Evolutionary conservation across 2,329 filamentous ascomycete genomes (phyloP), one percentile per base, ranked within the genome.

Genomic region (Aspergillus sclerotialis): DNA sequence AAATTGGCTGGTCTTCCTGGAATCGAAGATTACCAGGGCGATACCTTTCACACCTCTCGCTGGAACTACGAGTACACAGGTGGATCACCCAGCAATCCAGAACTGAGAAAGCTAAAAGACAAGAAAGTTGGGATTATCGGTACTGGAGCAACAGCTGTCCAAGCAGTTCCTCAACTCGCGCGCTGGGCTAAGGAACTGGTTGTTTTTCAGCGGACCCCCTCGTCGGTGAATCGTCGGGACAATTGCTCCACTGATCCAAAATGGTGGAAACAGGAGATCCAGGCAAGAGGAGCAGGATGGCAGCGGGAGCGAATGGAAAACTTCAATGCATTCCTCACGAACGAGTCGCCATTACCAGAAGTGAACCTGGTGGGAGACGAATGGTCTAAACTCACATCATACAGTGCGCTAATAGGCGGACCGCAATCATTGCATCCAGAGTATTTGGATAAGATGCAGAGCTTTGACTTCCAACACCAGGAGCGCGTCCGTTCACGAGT

Each of bases 401-500:
- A 35, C 24, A 35, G 32, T 13, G 37, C 28, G 8, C n/a, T 48
- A 6, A 25, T 39, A n/a, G 45, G 44, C 53, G 33, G 41, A 36
- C 37, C 44, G 32, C 27, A 32, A 25, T 29, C 35, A 25, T 32
- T 35, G 25, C 35, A 52, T 5, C 42, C 47, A 2, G 44, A 55
- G 36, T 57, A 64, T 3, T 52, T 50, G 4, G 28, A 40, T 3
- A 19, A 25, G 15, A 38, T 49, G 26, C 31, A 43, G 21, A 24
- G 33, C 8, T 29, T 63, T 1, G 75, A 78, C 42, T 42, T 61
- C 1, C 53, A 58, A 0, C 58, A 60, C 13, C 55, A 62, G 24
- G 65, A 76, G 12, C 39, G 50, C 2, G 50, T 73, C n/a, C 68
- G 75, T 2, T 53, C 52, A 3, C 65, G 71, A 2, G 60, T 69